phyloP scores from a whole-genome alignment of 2,329 filamentous ascomycete species.

The Xylariaceae sp. region DNA sequence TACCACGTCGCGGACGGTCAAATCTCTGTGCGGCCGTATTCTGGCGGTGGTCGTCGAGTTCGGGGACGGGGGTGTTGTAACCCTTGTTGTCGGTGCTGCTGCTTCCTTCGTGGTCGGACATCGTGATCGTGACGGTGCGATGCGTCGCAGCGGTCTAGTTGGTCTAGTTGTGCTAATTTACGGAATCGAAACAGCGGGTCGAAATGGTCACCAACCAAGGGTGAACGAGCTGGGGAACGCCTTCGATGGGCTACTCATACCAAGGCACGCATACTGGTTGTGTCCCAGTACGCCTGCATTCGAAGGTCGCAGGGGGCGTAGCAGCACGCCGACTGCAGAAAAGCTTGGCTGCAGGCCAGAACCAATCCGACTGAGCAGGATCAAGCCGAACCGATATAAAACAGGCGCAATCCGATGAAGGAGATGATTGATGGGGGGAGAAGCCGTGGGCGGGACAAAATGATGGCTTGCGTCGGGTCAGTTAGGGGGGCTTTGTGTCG shows the following conservation, averaged over 20 bases:
- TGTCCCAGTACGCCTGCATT: constrained; percentile 26
- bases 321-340: constrained; percentile 36
- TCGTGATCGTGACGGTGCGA: constrained; percentile 38
- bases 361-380: constrained; percentile 14
- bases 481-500: constrained; percentile 97
- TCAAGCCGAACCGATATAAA: constrained; percentile 11
- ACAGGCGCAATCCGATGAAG: not conserved
- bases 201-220: constrained; percentile 1
- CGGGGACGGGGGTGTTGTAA: constrained; percentile 69
- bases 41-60: constrained; percentile 82
- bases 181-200: not conserved
- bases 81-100: constrained; percentile 54
- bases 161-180: not conserved
- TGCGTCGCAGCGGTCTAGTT: constrained; percentile 28
- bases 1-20: constrained; percentile 62
- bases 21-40: constrained; percentile 57
- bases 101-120: constrained; percentile 64
- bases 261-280: constrained; percentile 33
- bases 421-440: not conserved
- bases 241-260: constrained; percentile 31
- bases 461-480: constrained; percentile 39
- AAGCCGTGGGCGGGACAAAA: constrained; percentile 31
- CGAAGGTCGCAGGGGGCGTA: constrained; percentile 32
- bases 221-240: constrained; percentile 21
- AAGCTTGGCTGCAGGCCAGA: constrained; percentile 12